Conservation (phyloP, 2,329 filamentous ascomycete species). For the Alternaria gansuensis region DNA sequence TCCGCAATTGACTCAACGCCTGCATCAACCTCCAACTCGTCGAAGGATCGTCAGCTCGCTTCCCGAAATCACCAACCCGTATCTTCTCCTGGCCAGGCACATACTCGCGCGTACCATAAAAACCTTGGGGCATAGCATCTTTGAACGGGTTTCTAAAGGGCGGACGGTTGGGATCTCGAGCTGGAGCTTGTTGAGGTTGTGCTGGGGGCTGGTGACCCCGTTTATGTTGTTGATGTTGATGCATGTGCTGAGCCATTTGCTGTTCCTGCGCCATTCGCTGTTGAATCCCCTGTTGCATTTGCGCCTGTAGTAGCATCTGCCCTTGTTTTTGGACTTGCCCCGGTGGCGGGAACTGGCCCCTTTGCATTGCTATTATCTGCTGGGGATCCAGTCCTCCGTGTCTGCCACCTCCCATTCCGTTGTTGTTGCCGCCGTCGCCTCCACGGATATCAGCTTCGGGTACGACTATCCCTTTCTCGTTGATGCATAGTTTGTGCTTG, state of each 20-base stretch:
- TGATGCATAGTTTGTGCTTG: not conserved
- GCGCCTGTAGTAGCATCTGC: not conserved
- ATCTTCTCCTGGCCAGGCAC: not conserved
- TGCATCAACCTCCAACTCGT: not conserved
- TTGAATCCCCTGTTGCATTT: not conserved
- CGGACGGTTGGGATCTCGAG: not conserved
- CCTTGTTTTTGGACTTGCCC: not conserved
- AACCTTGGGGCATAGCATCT: not conserved
- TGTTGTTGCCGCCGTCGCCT: not conserved
- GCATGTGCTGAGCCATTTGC: not conserved
- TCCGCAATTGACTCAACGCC: not conserved
- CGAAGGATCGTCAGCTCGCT: not conserved
- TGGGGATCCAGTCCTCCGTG: not conserved
- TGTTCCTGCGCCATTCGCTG: too few relatives aligned
- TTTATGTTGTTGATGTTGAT: not conserved
- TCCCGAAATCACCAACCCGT: not conserved
- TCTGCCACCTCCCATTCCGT: not conserved
- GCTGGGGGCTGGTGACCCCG: not conserved
- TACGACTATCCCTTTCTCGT: not conserved
- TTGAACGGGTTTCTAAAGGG: not conserved
- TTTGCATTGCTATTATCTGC: not conserved
- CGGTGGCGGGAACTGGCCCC: not conserved
- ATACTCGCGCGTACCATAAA: slow-evolving; percentile 1
- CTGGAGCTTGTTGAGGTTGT: not conserved
- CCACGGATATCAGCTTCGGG: not conserved